These are phyloP conservation scores for Santalum album DNA, from an alignment of 164 flowering plant genomes.

Conservation along the genomic window DNA sequence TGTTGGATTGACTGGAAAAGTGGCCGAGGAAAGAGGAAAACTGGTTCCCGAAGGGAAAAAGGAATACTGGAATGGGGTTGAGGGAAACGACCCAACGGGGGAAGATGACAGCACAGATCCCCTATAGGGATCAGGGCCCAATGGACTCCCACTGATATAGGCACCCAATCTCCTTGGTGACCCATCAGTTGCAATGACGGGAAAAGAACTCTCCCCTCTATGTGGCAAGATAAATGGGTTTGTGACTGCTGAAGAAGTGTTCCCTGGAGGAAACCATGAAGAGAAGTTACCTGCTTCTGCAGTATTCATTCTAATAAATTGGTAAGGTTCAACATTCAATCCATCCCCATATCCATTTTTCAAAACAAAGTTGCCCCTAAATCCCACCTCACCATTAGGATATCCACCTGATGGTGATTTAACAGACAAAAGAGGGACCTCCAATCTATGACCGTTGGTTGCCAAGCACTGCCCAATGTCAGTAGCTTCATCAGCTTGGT, in stretches of 20 bases:
- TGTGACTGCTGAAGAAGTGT: conserved; percentile 40
- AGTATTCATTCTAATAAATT: conserved; percentile 36
- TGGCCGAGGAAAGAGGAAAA: conserved; percentile 55
- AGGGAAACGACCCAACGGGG: conserved; percentile 49
- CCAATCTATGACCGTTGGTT: conserved; percentile 25
- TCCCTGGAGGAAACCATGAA: conserved; percentile 60
- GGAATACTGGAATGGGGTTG: conserved; percentile 52
- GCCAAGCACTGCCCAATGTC: conserved; percentile 40
- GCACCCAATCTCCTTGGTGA: conserved; percentile 48
- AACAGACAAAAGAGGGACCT: conserved; percentile 20
- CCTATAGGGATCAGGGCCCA: conserved; percentile 54
- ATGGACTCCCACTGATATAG: conserved; percentile 32
- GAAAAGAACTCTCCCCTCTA: conserved; percentile 52
- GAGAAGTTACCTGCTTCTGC: conserved; percentile 40
- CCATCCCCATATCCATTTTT: conserved; percentile 85
- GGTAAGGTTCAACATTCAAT: conserved; percentile 26
- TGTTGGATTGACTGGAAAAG: conserved; percentile 54
- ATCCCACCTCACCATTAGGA: conserved; percentile 39
- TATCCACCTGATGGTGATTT: conserved; percentile 26
- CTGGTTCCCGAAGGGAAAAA: conserved; percentile 55
- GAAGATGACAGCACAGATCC: conserved; percentile 75
- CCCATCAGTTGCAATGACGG: conserved; percentile 42
- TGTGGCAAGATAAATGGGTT: conserved; percentile 58
- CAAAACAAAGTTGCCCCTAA: conserved; percentile 66
- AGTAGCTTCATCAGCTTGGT: conserved; percentile 50